Evolutionary conservation across 768 basidiomycete genomes (phyloP), one percentile per base, ranked within the genome.

Genomic region (Tricholoma bakamatsutake): DNA sequence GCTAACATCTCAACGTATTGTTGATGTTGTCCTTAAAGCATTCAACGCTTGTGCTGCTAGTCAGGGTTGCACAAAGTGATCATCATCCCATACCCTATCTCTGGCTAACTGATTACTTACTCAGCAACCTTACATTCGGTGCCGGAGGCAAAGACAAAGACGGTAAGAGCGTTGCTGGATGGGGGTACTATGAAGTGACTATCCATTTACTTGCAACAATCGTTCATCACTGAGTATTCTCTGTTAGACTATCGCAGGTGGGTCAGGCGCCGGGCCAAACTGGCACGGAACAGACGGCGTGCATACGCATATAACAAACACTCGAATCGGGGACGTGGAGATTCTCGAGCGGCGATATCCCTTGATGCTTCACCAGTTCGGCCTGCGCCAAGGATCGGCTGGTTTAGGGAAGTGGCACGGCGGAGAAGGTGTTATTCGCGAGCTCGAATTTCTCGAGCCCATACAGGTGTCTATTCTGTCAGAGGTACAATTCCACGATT

Each of bases 251-350:
- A 93, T 97, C 54, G 93, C 91, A 3, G 95, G 94, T 7, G 95
- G 95, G 18, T 90, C 90, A 4, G 95, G 95, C 4, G 93, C 95
- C 0, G 94, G 95, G 0, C 85, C 89, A 2, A 68, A 70, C 9
- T 96, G 93, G 94, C 84, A 94, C 63, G 95, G 95, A 3, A 93
- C 92, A 13, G 90, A 90, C 24, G 94, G 94, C 6, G 90, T 96
- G 2, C 94, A 96, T 68, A 93, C 92, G 1, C 91, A 94, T 65
- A 93, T 93, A 62, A 94, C 94, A 0, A 94, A 93, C 68, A 93
- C 92, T 9, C 84, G 92, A 10, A 94, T 94, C 42, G 92, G 92
- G 18, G 95, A 98, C 62, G 87, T 94, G 34, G 95, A 98, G 66
- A 88, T 96, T 63, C 79, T 98, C 34, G 95, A 98, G 66, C 82